Conservation (phyloP, 352 stramenopile species). For the Aphanomyces astaci region DNA sequence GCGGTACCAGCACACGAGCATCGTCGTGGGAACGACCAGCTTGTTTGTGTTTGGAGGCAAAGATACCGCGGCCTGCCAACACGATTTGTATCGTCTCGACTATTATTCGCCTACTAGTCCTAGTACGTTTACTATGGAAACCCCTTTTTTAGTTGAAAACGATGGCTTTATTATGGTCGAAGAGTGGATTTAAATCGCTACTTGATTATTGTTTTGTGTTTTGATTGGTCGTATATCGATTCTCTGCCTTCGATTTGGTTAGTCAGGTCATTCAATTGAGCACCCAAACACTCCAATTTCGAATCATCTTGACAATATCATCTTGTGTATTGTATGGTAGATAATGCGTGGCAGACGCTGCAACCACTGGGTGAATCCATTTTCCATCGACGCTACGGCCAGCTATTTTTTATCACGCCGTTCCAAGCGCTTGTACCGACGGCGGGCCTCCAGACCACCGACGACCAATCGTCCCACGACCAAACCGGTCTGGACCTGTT, state of each 20-base stretch:
- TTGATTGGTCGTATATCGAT: too few species aligned
- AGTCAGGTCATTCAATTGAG: too few species aligned
- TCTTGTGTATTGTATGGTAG: background rate
- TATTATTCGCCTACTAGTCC: constrained; percentile 30
- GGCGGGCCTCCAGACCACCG: background rate
- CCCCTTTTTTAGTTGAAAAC: too few species aligned
- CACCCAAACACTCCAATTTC: too few species aligned
- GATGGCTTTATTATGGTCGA: too few species aligned
- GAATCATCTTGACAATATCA: background rate
- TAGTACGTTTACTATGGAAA: background rate
- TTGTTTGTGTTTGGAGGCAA: constrained; percentile 69
- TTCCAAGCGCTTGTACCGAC: background rate
- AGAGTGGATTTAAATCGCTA: too few species aligned
- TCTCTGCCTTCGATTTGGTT: too few species aligned
- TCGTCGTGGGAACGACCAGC: constrained; percentile 40
- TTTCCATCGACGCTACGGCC: background rate
- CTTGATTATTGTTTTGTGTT: too few species aligned
- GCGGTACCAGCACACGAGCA: constrained; percentile 50
- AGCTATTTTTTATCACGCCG: background rate
- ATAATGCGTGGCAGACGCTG: constrained; percentile 6
- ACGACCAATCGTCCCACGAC: too few species aligned
- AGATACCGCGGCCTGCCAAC: constrained; percentile 28
- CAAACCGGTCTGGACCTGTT: too few species aligned
- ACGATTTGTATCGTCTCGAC: constrained; percentile 57
- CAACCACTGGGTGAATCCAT: background rate